Evolutionary conservation across 257 asterid genomes (phyloP).

Genomic region (Paulownia fortunei): DNA sequence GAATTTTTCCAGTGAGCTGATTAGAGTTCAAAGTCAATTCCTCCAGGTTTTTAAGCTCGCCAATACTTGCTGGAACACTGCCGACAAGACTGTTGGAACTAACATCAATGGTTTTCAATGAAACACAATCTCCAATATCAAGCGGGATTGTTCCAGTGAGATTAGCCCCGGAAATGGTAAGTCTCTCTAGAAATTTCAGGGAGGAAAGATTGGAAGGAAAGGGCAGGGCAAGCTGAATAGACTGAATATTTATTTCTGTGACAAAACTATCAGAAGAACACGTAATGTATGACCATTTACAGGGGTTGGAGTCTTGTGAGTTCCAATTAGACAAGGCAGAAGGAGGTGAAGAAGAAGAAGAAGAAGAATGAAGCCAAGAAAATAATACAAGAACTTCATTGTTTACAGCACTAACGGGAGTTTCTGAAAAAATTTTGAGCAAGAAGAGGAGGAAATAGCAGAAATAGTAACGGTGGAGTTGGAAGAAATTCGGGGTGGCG

Average conservation of each 20-base stretch:
- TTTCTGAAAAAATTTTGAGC: constrained; percentile 30
- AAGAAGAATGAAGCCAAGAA: constrained; percentile 63
- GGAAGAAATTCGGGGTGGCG: constrained; percentile 43
- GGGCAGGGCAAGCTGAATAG: constrained; percentile 56
- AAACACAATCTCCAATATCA: constrained; percentile 60
- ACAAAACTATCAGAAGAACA: constrained; percentile 58
- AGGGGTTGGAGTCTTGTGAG: constrained; percentile 56
- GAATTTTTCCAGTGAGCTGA: constrained; percentile 63
- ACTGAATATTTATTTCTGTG: constrained; percentile 53
- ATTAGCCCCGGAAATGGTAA: constrained; percentile 64
- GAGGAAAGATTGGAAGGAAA: constrained; percentile 77
- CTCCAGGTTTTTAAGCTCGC: constrained; percentile 57
- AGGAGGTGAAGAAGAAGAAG: constrained; percentile 52
- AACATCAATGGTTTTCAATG: constrained; percentile 55
- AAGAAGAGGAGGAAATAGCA: constrained; percentile 36
- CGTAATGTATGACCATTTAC: constrained; percentile 67
- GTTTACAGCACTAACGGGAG: constrained; percentile 36
- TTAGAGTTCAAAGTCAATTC: constrained; percentile 62
- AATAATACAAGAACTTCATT: constrained; percentile 51
- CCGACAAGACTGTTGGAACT: constrained; percentile 66
- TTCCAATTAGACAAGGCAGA: constrained; percentile 61
- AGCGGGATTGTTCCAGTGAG: constrained; percentile 71
- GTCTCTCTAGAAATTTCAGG: constrained; percentile 50
- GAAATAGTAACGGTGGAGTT: constrained; percentile 28
- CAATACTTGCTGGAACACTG: constrained; percentile 51